Evolutionary conservation across 2,329 filamentous ascomycete species (phyloP), one percentile per base, ranked within the genome.

Genomic region (Aspergillus aculeatus): DNA sequence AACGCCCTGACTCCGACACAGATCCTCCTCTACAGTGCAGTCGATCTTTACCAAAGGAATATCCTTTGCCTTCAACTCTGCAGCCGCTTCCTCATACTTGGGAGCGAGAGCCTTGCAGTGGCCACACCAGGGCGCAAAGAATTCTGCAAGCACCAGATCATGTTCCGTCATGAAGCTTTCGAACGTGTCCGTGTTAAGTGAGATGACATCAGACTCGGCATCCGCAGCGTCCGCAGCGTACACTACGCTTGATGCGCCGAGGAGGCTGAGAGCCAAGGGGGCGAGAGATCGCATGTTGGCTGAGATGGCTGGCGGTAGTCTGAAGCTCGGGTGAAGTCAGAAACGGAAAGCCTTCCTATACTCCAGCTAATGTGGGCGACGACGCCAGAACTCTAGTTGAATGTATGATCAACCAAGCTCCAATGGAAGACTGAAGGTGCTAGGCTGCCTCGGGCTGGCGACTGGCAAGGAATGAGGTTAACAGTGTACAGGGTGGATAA

Each of bases 101-200:
- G 80, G 80, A 35, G 79, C 95, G 68, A 99, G 91, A 62, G 94
- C 94, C 85, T 99, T 98, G 90, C 94, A 98, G 85, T 98, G 94
- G 67, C 93, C 94, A 70, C 91, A 96, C 93, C 94, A 96, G 70
- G 94, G 93, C 68, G 94, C 94, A 78, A 91, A 97, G 87, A 97
- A 99, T 82, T 99, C 93, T 70, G 92, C 92, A 63, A 99, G 88
- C 57, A 97, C 94, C 59, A 99, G 85, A 70, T 92, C 88, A 77
- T 98, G 90, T 70, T 87, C 80, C 77, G 89, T 89, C 74, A 99
- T 82, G 78, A 97, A 99, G 62, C 88, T 85, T 68, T 90, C 84
- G 78, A 99, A 99, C 66, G 85, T 91, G 74, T 94, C 91, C 78
- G 89, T 88, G 78, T 90, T 96, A 66, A 99, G 83, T 68, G 91